These are phyloP conservation scores for Penicillium sp. DNA, from an alignment of 2,329 filamentous ascomycete genomes.

Conservation along the genomic window DNA sequence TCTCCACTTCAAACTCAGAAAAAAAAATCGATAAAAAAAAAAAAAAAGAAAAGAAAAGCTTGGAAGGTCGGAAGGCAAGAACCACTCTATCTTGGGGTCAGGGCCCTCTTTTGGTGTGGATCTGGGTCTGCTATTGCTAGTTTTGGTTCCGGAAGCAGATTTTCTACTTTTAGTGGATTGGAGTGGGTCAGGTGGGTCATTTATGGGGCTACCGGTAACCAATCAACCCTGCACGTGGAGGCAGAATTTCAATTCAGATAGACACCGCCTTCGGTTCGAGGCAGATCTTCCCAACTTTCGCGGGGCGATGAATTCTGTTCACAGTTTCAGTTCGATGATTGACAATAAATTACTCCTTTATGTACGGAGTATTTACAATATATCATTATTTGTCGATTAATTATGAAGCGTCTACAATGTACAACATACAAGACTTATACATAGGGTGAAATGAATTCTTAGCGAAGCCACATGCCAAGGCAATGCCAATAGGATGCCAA, in stretches of 20 bases:
- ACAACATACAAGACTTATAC: neutral
- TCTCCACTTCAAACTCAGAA: neutral
- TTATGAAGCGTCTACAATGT: neutral
- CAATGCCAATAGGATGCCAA: neutral
- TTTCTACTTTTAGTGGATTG: neutral
- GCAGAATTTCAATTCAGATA: constrained; percentile 25
- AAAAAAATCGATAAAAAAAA: constrained; percentile 2
- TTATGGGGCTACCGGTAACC: constrained; percentile 17
- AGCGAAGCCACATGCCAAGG: neutral
- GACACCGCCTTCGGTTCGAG: constrained; percentile 5
- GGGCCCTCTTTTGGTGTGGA: neutral
- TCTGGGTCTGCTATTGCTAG: neutral
- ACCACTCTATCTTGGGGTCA: neutral
- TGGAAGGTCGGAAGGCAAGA: neutral
- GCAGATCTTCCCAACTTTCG: constrained; percentile 2
- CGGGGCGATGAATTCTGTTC: neutral
- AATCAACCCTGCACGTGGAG: constrained; percentile 33
- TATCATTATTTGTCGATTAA: neutral
- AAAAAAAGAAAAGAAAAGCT: constrained; percentile 8
- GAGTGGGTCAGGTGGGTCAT: constrained; percentile 8
- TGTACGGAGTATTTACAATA: neutral
- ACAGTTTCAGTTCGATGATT: neutral
- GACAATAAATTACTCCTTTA: neutral
- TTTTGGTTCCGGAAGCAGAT: constrained; percentile 5
- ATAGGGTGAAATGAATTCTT: neutral